Percentiles rank a stretch among this genome's conserved stretches.
These are phyloP conservation scores for Berkeleyomyces basicola DNA, from an alignment of 2,329 filamentous ascomycete species.

Conservation along the genomic window DNA sequence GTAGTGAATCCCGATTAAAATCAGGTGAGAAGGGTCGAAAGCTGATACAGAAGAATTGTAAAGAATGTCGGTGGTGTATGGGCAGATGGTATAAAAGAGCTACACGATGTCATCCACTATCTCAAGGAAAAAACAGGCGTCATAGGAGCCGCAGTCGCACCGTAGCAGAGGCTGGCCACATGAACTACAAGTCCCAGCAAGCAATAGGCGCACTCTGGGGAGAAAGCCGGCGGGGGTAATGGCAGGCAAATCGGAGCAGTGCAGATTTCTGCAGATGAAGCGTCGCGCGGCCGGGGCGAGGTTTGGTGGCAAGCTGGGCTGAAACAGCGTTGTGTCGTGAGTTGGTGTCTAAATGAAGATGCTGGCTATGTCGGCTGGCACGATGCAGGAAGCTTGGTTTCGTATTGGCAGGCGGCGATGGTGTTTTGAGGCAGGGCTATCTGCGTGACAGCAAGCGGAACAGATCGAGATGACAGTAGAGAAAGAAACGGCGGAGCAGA, in stretches of 20 bases:
- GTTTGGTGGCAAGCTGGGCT: background rate
- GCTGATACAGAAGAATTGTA: background rate
- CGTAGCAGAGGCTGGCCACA: background rate
- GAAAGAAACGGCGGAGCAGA: background rate
- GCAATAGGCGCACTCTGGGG: background rate
- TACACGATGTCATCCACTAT: background rate
- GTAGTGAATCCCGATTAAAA: too few relatives aligned
- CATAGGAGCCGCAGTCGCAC: background rate
- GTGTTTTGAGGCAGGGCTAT: background rate
- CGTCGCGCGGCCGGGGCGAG: background rate
- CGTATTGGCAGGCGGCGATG: background rate
- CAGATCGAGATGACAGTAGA: background rate
- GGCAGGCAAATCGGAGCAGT: background rate
- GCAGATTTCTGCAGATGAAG: background rate
- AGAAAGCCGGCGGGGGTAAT: background rate
- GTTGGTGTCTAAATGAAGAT: background rate
- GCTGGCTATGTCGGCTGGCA: background rate
- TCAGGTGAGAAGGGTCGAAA: background rate
- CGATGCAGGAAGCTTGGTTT: background rate
- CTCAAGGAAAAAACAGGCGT: background rate
- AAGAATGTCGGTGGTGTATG: background rate
- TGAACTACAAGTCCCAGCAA: background rate
- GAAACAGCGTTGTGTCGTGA: conserved; percentile 1
- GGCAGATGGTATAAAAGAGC: background rate
- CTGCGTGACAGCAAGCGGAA: background rate